Evolutionary conservation across 2,329 filamentous ascomycete species (phyloP).

Genomic region (Hypocrella siamensis): DNA sequence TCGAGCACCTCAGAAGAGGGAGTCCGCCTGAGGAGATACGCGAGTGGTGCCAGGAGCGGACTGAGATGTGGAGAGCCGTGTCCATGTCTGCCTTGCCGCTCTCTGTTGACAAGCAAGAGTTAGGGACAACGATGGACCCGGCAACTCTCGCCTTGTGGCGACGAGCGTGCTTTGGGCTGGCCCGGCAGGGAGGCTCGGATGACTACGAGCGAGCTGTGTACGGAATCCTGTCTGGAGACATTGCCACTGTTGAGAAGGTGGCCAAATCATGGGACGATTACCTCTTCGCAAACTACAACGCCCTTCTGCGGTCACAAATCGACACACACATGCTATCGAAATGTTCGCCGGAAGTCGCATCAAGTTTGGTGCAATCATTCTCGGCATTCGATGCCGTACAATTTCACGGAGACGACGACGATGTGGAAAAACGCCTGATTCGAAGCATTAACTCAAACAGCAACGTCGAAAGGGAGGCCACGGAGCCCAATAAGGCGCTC

Average conservation of each 20-base stretch:
- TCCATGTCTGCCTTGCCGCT: constrained; percentile 62
- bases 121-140: constrained; percentile 15
- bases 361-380: constrained; percentile 41
- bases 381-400: constrained; percentile 48
- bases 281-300: constrained; percentile 77
- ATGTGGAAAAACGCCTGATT: constrained; percentile 42
- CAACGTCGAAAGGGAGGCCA: constrained; percentile 41
- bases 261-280: constrained; percentile 74
- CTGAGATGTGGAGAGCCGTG: constrained; percentile 79
- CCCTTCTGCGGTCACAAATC: constrained; percentile 66
- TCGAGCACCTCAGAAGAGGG: constrained; percentile 82
- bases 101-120: constrained; percentile 25
- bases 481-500: constrained; percentile 54
- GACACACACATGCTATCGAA: constrained; percentile 49
- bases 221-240: constrained; percentile 74
- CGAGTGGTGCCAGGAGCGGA: constrained; percentile 74
- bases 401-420: constrained; percentile 39
- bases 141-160: constrained; percentile 52
- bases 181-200: constrained; percentile 53
- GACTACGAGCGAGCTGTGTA: constrained; percentile 83
- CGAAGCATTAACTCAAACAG: constrained; percentile 40
- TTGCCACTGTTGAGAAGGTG: constrained; percentile 59
- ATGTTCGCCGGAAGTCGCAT: constrained; percentile 35
- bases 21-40: constrained; percentile 56
- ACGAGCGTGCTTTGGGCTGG: constrained; percentile 57